Percentiles rank a stretch among this genome's conserved stretches.
Conservation (phyloP, 257 asterid species). For the Rubia yunnanensis region DNA sequence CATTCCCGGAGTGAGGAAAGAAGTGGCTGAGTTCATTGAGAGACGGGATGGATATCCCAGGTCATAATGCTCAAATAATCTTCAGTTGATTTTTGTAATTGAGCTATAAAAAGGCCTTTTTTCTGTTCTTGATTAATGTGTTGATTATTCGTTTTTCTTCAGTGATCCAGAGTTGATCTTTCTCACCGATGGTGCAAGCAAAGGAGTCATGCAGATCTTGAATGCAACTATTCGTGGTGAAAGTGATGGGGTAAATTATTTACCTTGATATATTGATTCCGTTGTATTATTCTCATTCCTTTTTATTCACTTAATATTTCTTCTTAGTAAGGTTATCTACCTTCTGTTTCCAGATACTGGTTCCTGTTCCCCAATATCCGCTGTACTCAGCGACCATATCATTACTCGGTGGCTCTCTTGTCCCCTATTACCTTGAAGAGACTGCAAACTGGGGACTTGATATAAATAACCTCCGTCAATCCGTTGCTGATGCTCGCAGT, state of each 20-base stretch:
- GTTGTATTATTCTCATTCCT: background rate
- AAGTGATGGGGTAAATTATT: slow-evolving; percentile 63
- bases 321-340: background rate
- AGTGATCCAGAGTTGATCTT: slow-evolving; percentile 96
- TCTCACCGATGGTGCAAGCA: slow-evolving; percentile 98
- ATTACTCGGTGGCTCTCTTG: slow-evolving; percentile 79
- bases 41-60: slow-evolving; percentile 99
- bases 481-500: slow-evolving; percentile 78
- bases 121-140: slow-evolving; percentile 14
- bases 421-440: slow-evolving; percentile 95
- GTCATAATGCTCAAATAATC: slow-evolving; percentile 25
- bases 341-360: slow-evolving; percentile 49
- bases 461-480: slow-evolving; percentile 61
- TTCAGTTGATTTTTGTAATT: background rate
- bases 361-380: slow-evolving; percentile 98
- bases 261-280: slow-evolving; percentile 7
- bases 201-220: slow-evolving; percentile 95
- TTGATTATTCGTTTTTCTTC: slow-evolving; percentile 11
- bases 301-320: slow-evolving; percentile 1
- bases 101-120: background rate
- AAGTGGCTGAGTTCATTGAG: slow-evolving; percentile 89
- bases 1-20: slow-evolving; percentile 87
- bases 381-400: slow-evolving; percentile 92
- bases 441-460: slow-evolving; percentile 99
- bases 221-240: slow-evolving; percentile 54